Evolutionary conservation across 139 green algal genomes (phyloP).

Genomic region (Micromonas pusilla): DNA sequence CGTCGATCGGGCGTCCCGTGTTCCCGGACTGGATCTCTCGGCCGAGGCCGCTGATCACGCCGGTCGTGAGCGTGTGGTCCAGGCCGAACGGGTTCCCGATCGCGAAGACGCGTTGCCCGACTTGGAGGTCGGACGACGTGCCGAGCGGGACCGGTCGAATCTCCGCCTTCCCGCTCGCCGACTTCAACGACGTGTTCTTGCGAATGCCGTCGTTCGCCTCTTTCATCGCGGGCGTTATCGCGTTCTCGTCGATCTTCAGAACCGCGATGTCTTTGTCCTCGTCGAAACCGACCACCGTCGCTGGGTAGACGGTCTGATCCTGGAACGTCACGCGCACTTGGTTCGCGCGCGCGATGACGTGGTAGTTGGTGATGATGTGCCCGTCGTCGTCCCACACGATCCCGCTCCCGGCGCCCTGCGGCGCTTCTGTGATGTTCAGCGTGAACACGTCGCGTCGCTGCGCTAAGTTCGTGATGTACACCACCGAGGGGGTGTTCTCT

Average conservation of each 20-base stretch:
- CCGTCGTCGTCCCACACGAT: constrained; percentile 67
- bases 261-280: constrained; percentile 54
- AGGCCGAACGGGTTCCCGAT: constrained; percentile 54
- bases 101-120: constrained; percentile 51
- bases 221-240: not conserved
- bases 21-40: constrained; percentile 51
- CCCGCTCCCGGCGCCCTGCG: constrained; percentile 58
- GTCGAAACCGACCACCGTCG: constrained; percentile 46
- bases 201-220: not conserved
- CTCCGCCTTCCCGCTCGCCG: not conserved
- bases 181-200: not conserved
- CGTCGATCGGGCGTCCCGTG: constrained; percentile 72
- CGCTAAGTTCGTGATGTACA: constrained; percentile 25
- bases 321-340: constrained; percentile 32
- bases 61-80: constrained; percentile 51
- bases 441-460: constrained; percentile 21
- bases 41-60: constrained; percentile 47
- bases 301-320: constrained; percentile 28
- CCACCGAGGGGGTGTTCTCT: not conserved
- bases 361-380: constrained; percentile 74
- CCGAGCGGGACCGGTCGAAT: constrained; percentile 1
- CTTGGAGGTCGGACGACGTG: not conserved
- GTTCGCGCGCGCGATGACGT: constrained; percentile 56
- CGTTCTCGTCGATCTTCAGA: constrained; percentile 39
- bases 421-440: not conserved